Percentiles rank a stretch among this genome's conserved stretches.
Conservation (phyloP, 2,329 filamentous ascomycete species). For the Tolypocladium pustulatum region DNA sequence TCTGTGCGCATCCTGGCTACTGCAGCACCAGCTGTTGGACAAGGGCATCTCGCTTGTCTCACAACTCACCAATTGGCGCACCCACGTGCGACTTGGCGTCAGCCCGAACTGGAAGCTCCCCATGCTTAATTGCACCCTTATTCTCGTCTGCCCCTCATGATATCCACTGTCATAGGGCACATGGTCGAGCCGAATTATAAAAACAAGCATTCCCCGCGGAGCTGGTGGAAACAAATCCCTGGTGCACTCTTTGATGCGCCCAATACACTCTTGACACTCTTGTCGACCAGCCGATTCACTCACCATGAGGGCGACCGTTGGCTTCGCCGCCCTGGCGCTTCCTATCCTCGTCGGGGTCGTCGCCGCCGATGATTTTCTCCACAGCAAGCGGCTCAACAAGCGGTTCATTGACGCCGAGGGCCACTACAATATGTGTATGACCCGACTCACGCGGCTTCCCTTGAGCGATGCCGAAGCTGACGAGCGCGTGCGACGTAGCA, state of each 20-base stretch:
- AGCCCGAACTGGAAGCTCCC: background rate
- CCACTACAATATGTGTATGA: background rate
- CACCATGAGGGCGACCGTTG: background rate
- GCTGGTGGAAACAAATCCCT: background rate
- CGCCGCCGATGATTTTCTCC: background rate
- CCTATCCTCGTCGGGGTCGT: background rate
- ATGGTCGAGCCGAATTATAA: background rate
- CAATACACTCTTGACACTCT: background rate
- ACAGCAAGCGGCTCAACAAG: background rate
- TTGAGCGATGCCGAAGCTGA: background rate
- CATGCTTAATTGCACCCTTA: background rate
- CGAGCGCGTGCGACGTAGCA: constrained; percentile 17
- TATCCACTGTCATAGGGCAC: background rate
- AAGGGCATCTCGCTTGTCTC: background rate
- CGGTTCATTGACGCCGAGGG: background rate
- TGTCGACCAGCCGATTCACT: background rate
- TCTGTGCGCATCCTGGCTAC: background rate
- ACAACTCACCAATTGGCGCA: background rate
- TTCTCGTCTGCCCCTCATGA: background rate
- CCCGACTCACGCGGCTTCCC: background rate
- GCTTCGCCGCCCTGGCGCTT: background rate
- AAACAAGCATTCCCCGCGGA: background rate
- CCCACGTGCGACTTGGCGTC: background rate
- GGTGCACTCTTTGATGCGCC: background rate
- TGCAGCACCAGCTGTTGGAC: background rate